Conservation (phyloP, 495 filamentous ascomycete species). For the Trichoderma erinaceum region DNA sequence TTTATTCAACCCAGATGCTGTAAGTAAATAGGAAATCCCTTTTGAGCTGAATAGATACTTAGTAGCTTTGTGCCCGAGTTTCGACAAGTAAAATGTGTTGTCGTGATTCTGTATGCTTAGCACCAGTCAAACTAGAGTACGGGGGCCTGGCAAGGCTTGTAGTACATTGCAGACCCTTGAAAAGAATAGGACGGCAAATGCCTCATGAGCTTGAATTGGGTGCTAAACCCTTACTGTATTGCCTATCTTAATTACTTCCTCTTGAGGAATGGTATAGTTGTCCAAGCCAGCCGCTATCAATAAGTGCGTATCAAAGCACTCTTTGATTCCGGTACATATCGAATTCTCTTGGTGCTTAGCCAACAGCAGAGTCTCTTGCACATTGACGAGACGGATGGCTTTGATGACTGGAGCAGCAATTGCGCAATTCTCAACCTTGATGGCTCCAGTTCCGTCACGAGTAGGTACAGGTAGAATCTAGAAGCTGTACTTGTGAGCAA, state of each 20-base stretch:
- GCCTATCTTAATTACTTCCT: too few relatives aligned
- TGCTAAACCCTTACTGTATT: too few relatives aligned
- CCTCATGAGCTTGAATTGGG: background rate
- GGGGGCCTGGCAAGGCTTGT: background rate
- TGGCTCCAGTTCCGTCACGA: background rate
- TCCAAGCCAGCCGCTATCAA: too few relatives aligned
- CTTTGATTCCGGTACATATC: too few relatives aligned
- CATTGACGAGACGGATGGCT: background rate
- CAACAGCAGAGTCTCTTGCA: background rate
- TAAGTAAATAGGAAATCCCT: too few relatives aligned
- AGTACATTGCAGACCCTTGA: background rate
- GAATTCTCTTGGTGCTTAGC: background rate
- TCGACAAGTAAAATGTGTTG: background rate
- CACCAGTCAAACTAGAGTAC: background rate
- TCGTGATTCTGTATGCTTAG: background rate
- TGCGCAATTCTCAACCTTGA: background rate
- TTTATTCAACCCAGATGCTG: too few relatives aligned
- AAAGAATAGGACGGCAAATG: background rate
- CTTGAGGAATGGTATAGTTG: too few relatives aligned
- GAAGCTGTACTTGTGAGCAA: background rate
- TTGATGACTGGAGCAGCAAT: background rate
- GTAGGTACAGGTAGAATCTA: background rate
- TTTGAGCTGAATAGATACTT: too few relatives aligned
- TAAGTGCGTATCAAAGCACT: too few relatives aligned
- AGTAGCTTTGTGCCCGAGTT: too few relatives aligned